phyloP scores from a whole-genome alignment of 1,284 basidiomycete species.

The Ceratobasidium sp. region DNA sequence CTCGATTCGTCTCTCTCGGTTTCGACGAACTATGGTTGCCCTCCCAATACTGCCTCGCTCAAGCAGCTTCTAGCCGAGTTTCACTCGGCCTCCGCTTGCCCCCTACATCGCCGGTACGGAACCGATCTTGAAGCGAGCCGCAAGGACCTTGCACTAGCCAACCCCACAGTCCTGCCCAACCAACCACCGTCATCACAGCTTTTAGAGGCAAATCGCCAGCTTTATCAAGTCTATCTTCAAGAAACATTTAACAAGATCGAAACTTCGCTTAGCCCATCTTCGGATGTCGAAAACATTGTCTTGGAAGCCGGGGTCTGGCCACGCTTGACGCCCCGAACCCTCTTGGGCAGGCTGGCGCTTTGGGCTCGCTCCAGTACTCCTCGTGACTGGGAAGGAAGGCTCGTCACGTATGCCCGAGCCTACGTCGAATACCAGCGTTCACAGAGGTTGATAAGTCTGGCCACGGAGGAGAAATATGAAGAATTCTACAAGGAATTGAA shows the following conservation, averaged over 20 bases:
- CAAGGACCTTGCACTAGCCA: not conserved
- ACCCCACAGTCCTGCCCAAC: not conserved
- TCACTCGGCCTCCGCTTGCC: not conserved
- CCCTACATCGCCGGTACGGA: not conserved
- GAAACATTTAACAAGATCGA: not conserved
- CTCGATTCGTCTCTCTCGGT: not conserved
- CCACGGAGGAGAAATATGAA: not conserved
- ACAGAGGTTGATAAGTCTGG: constrained; percentile 17
- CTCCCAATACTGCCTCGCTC: not conserved
- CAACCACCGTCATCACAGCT: not conserved
- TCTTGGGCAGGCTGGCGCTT: constrained; percentile 20
- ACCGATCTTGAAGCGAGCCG: not conserved
- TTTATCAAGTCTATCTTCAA: not conserved
- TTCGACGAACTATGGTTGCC: not conserved
- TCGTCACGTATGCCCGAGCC: constrained; percentile 30
- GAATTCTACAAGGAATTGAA: constrained; percentile 40
- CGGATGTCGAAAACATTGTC: not conserved
- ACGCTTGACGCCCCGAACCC: constrained; percentile 3
- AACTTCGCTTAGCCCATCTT: not conserved
- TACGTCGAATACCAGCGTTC: constrained; percentile 27
- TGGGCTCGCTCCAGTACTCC: not conserved
- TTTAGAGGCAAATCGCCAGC: not conserved
- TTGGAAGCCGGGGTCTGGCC: constrained; percentile 38
- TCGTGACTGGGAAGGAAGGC: not conserved
- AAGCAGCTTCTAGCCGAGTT: not conserved